Conservation (phyloP, 2,329 filamentous ascomycete species). For the Trichothecium sympodiale region DNA sequence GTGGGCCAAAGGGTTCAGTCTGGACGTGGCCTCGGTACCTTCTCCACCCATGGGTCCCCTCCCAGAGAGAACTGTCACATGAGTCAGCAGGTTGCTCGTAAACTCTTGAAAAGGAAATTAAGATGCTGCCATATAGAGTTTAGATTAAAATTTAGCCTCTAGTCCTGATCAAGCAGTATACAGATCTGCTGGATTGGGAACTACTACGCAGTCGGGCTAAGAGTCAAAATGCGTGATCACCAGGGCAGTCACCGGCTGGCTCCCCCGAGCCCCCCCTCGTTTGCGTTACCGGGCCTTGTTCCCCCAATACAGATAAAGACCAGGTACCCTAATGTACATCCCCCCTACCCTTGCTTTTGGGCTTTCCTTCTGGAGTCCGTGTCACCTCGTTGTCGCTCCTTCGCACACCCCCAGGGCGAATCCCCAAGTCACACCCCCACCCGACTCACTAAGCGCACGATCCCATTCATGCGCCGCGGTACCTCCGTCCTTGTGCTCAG, state of each 20-base stretch:
- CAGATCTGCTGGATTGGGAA: background rate
- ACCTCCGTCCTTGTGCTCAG: conserved; percentile 3
- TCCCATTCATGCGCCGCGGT: conserved; percentile 5
- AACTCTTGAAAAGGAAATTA: background rate
- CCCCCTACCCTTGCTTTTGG: background rate
- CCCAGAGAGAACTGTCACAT: conserved; percentile 1
- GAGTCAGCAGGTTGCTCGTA: background rate
- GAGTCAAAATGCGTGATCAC: conserved; percentile 2
- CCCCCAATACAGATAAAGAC: background rate
- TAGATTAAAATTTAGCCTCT: background rate
- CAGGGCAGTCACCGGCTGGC: conserved; percentile 1
- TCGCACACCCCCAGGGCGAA: no score
- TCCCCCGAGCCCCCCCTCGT: conserved; percentile 2
- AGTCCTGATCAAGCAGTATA: background rate
- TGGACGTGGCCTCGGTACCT: background rate
- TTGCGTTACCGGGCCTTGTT: conserved; percentile 3
- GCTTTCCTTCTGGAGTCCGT: no score
- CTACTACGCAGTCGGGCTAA: background rate
- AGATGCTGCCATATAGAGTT: background rate
- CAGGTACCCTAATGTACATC: no score
- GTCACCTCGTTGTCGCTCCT: no score
- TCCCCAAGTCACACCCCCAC: no score
- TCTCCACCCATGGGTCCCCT: background rate
- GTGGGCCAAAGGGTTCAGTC: background rate
- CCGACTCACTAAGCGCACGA: conserved; percentile 4